Conservation (phyloP, 495 filamentous ascomycete species). For the Penicillium cosmopolitanum region DNA sequence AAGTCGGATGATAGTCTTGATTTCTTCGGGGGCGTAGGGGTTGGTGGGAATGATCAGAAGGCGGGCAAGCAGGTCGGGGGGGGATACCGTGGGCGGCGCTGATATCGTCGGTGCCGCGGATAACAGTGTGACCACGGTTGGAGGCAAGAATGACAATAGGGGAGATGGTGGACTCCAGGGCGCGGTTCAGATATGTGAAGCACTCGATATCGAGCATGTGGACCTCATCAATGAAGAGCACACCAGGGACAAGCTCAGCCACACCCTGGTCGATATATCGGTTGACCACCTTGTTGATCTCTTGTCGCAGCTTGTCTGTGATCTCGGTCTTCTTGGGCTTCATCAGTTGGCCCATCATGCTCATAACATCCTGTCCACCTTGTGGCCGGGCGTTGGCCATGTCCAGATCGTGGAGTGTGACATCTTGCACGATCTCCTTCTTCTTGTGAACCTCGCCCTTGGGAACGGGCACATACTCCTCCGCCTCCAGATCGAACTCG, state of each 20-base stretch:
- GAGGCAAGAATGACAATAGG: conserved; percentile 97
- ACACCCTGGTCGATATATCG: conserved; percentile 98
- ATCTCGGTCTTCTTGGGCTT: conserved; percentile 99
- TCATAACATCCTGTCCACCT: conserved; percentile 98
- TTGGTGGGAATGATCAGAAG: conserved; percentile 94
- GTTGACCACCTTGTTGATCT: conserved; percentile 99
- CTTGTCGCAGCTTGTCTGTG: conserved; percentile 89
- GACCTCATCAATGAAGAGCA: conserved; percentile 98
- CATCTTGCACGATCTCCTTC: conserved; percentile 99
- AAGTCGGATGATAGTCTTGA: conserved; percentile 83
- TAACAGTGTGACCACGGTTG: conserved; percentile 88
- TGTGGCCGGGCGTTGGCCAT: conserved; percentile 93
- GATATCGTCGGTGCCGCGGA: conserved; percentile 82
- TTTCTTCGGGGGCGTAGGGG: conserved; percentile 81
- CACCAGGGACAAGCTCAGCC: conserved; percentile 95
- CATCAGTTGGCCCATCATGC: conserved; percentile 99
- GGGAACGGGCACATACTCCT: conserved; percentile 97
- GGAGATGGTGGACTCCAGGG: conserved; percentile 88
- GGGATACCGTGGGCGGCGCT: conserved; percentile 91
- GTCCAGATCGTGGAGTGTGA: conserved; percentile 94
- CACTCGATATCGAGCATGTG: conserved; percentile 99
- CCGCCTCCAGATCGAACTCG: conserved; percentile 97
- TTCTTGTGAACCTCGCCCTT: conserved; percentile 99
- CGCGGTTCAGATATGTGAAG: conserved; percentile 98
- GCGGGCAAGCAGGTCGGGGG: conserved; percentile 82